Base-by-base conservation (phyloP, 2,329 filamentous ascomycete genomes). In the Cyphellophora europaea region DNA sequence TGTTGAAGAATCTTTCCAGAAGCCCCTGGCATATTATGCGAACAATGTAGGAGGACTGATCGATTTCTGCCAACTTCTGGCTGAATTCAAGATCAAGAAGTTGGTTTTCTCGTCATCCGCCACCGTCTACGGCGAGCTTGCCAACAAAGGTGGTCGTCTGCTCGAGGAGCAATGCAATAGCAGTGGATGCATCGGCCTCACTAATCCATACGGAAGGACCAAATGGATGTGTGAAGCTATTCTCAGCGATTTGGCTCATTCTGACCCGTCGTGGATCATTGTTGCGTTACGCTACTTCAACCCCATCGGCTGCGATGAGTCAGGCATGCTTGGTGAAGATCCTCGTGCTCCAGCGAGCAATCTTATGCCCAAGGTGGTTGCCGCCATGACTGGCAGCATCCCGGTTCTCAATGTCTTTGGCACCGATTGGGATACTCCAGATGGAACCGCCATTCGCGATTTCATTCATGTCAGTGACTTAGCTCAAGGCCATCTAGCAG, bases 41-140 rank as follows among this genome's bases (percentile, higher is more conserved):
- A 84, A 94, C 69, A 98, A 98, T 59, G 91, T 96, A 42, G 82
- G 82, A 56, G 93, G 91, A 59, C 91, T 86, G 52, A 79, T 98
- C 53, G 72, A 79, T 51, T 81, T 98, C 31, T 75, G 98, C 44
- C 74, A 79, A 46, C 79, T 79, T 54, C 96, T 96, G 87, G 73
- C 77, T 56, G 79, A 79, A 61, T 77, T 95, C 71, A 81, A 89
- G 63, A 88, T 98, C 49, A 76, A 77, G 65, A 96, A 94, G 71
- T 91, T 98, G 53, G 91, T 98, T 63, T 98, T 98, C 69, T 96
- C 89, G 42, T 95, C 87, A 44, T 95, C 88, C 2, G 91, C 91
- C 19, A 98, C 93, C 50, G 91, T 98, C 19, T 98, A 98, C 62
- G 91, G 91, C 56, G 93, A 98, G 62, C n/a, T n/a, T n/a, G n/a